Base-by-base conservation (phyloP, 106 monocot species). In the Xerophyta viscosa region DNA sequence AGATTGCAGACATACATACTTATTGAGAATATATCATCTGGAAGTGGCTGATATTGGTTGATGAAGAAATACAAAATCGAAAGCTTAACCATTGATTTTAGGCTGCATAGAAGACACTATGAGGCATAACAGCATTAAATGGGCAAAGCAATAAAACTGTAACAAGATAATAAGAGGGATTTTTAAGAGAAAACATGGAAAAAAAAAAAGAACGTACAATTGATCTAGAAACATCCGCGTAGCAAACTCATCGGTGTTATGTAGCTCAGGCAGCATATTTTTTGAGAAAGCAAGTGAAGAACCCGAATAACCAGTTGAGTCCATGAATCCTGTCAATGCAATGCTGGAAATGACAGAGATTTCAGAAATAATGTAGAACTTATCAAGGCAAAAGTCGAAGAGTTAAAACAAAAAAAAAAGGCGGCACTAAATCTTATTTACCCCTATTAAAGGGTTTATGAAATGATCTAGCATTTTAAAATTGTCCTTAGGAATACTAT, bases 61-160 rank as follows among this genome's bases (percentile, higher is more conserved):
- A 76, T 51, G 47, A 76, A 69, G 33, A 76, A 29, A 36, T 59
- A 69, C 17, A 76, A 36, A 59, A 69, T 52, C 27, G 63, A 64
- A 54, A 76, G 68, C 59, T 76, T 76, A 47, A 44, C 64, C 30
- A 65, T 19, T 48, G 69, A 57, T 63, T 76, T 76, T 29, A 76
- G 24, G 14, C 68, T 76, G 64, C 57, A 67, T 8, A 41, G 37
- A 42, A 50, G 26, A 5, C n/a, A 57, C 15, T 27, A 57, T 31
- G 18, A 21, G 28, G 8, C n/a, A n/a, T n/a, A n/a, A n/a, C n/a
- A n/a, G n/a, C n/a, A n/a, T n/a, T n/a, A n/a, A n/a, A n/a, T n/a
- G n/a, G n/a, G n/a, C 14, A 18, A 27, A 19, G 26, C 20, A 13
- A 60, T 4, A 37, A 17, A 19, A 10, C n/a, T n/a, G n/a, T n/a